Conservation (phyloP, 164 flowering plant species). For the Vitis rupestris region DNA sequence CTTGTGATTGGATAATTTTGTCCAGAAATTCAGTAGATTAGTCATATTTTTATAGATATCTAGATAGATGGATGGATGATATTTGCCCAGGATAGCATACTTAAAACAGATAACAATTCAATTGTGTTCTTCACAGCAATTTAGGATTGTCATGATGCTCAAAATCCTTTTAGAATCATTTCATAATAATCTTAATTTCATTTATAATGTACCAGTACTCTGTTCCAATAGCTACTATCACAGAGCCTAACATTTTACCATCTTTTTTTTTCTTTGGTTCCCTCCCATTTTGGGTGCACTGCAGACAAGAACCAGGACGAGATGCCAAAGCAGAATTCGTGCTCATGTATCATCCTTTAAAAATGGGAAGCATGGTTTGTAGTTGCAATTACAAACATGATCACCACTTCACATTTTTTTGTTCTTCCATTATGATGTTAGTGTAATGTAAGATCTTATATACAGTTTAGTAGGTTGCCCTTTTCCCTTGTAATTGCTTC, state of each 20-base stretch:
- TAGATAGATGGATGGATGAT: too few species aligned
- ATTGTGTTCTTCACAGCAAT: too few species aligned
- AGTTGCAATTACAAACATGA: neutral
- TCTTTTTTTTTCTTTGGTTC: neutral
- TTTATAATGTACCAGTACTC: neutral
- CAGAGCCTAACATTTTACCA: neutral
- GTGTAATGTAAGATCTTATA: neutral
- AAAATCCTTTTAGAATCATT: neutral
- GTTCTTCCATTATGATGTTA: neutral
- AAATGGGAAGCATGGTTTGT: constrained; percentile 1
- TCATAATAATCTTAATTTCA: too few species aligned
- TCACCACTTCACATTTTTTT: constrained; percentile 1
- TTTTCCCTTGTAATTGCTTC: neutral
- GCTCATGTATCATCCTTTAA: constrained; percentile 14
- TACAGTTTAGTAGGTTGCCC: neutral
- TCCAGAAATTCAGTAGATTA: too few species aligned
- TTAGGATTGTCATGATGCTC: neutral
- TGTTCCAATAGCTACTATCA: neutral
- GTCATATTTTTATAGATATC: too few species aligned
- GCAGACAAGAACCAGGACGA: constrained; percentile 15
- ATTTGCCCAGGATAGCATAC: too few species aligned
- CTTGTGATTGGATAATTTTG: too few species aligned
- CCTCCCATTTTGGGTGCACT: neutral
- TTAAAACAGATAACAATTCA: too few species aligned
- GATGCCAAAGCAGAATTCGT: constrained; percentile 11